Conservation (phyloP, 2,329 filamentous ascomycete genomes). For the Aureobasidium lini region DNA sequence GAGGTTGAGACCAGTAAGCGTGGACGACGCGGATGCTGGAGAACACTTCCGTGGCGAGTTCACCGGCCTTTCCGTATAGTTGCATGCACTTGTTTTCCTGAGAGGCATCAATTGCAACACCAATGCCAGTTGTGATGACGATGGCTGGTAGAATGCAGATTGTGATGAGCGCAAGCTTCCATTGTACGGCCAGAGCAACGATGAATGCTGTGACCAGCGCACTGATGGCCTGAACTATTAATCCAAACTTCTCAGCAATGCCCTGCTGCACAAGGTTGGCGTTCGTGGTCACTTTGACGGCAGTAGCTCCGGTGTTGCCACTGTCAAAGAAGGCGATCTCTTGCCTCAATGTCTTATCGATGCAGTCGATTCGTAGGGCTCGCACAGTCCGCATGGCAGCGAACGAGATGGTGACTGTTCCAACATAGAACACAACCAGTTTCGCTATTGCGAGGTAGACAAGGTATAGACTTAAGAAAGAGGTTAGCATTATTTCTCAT, state of each 20-base stretch:
- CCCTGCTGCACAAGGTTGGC: constrained; percentile 60
- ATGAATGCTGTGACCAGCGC: constrained; percentile 60
- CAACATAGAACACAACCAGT: constrained; percentile 56
- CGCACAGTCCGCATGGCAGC: constrained; percentile 56
- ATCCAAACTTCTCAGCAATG: constrained; percentile 63
- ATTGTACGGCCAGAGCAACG: constrained; percentile 55
- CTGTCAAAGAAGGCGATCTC: constrained; percentile 58
- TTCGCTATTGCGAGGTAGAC: constrained; percentile 58
- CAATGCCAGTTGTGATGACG: constrained; percentile 30
- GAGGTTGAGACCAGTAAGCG: constrained; percentile 1
- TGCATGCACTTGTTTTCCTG: neutral
- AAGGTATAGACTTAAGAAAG: constrained; percentile 45
- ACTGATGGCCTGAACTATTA: constrained; percentile 52
- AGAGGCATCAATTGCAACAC: neutral
- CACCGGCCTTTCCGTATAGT: neutral
- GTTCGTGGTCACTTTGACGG: constrained; percentile 55
- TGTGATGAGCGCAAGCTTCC: constrained; percentile 57
- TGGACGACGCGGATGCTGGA: constrained; percentile 59
- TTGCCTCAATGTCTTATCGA: constrained; percentile 52
- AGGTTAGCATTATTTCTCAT: constrained; percentile 32
- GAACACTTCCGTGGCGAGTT: constrained; percentile 37
- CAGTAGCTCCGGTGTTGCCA: constrained; percentile 55
- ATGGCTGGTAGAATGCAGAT: constrained; percentile 48
- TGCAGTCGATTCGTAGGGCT: constrained; percentile 54
- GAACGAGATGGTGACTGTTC: constrained; percentile 57